Evolutionary conservation across 208 protist species (phyloP), one percentile per base, ranked within the genome.

Genomic region (Leptomonas pyrrhocoris): DNA sequence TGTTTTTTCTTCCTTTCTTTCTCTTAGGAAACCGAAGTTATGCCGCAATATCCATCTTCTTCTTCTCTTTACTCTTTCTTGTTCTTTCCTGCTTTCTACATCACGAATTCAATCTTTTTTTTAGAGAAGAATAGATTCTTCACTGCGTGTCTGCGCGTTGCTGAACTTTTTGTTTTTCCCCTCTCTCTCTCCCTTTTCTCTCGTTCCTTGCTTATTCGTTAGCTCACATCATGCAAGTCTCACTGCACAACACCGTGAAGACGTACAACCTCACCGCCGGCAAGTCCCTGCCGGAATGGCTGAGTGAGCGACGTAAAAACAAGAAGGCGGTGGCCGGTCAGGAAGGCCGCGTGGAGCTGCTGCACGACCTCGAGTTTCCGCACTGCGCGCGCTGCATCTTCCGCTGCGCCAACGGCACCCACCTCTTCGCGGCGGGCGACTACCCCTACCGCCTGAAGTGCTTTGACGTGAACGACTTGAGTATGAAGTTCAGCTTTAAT

Each of bases 401-500:
- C 59, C 86, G 90, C 23, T 89, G 84, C 27, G 79, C 80, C 21
- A 93, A 95, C 64, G 90, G 90, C 46, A 92, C 90, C 18, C 77
- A 95, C 64, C 84, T 97, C 25, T 96, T 95, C 65, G 85, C 86
- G 40, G 86, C 89, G 21, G 93, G 93, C 21, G 90, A 95, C 59
- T 97, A 97, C 69, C 90, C 90, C 25, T 88, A 92, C 58, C 86
- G 90, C 7, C 80, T 96, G 51, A 95, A 95, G 80, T 95, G 90
- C 65, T 95, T 93, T 68, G 90, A 95, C 62, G 87, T 96, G 19
- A 92, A 94, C 65, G 83, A 97, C 61, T 80, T 97, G 9, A 93
- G 86, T 73, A 94, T 96, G 89, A 97, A 97, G 80, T 97, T 92
- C 68, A 91, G 82, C 62, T 96, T 94, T 66, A 92, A 95, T 68